Base-by-base conservation (phyloP, 2,329 filamentous ascomycete genomes). In the Dactylonectria macrodidyma region DNA sequence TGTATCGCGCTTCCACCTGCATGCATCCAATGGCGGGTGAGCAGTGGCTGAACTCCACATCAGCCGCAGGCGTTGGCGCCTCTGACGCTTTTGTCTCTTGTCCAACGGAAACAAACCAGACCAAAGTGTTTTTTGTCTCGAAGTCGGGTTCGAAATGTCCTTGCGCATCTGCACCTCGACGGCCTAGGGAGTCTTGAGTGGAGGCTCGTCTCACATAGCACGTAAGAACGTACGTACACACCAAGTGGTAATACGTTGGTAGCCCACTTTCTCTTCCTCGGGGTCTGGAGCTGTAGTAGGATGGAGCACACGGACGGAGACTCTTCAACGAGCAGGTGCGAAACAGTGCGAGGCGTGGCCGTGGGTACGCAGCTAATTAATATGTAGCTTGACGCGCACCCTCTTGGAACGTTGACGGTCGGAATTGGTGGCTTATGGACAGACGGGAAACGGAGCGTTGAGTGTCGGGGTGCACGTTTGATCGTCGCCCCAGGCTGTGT, bases 1-100 rank as follows among this genome's bases (percentile, higher is more conserved):
- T 66, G 65, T 62, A 72, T 68, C 58, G 71, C 64, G 62, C 71
- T 71, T 74, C 58, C 46, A 48, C 51, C 56, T 70, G 65, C 66
- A 54, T 70, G 65, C 66, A 54, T 65, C 63, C 55, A 66, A 64
- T 64, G 38, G 67, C 69, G 59, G 66, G 55, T 65, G 47, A 34
- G 36, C 19, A 59, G 60, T 59, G 44, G 38, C 46, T 22, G 59
- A 58, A 66, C 44, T 63, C 69, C 69, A 70, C 62, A 71, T 66
- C 62, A 71, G 62, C 69, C 66, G 69, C 65, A 70, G 64, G 41
- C 26, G 59, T 59, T 60, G 63, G 66, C 65, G 62, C 48, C 58
- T 63, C 55, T 71, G 54, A 60, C 62, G 54, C 63, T 54, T 71
- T 61, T 48, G 58, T 47, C 46, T 46, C 64, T 19, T 61, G 41